Evolutionary conservation across 345 rosid species (phyloP), one percentile per base, ranked within the genome.

Genomic region (Cardamine resedifolia): DNA sequence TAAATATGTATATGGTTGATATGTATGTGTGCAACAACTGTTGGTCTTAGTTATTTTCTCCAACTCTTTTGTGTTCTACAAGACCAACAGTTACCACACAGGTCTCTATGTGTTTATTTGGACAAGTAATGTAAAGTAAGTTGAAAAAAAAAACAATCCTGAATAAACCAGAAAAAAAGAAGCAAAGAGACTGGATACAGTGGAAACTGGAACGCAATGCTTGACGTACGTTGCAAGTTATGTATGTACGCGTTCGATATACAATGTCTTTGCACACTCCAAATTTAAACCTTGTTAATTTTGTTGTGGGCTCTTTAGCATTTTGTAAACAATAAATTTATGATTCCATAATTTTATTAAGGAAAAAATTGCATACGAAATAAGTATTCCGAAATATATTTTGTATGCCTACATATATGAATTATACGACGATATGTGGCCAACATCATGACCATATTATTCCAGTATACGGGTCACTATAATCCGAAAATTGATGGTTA

Each of bases 221-320:
- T 24, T 57, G 48, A 78, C 84, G 71, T 80, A 63, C 34, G 9
- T 57, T 45, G 49, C 6, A 75, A 77, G 85, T 79, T 77, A 77
- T n/a, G 49, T 75, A 79, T 82, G n/a, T n/a, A n/a, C n/a, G 73
- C 80, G 78, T 85, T 8, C 72, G 79, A 24, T 52, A 79, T n/a
- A n/a, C n/a, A n/a, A n/a, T n/a, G n/a, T n/a, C n/a, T n/a, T n/a
- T n/a, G n/a, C n/a, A n/a, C n/a, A 65, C 59, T 77, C 75, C 72
- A 36, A 48, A 28, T 71, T 61, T 21, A 80, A 68, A 2, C 74
- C 74, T 58, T 6, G 45, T 15, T 43, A n/a, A n/a, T n/a, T 15
- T 21, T 18, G 7, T 24, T 12, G 38, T 70, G 74, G 74, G 20
- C 28, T 59, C 49, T 48, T 36, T 16, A 3, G 15, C 33, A 47